A percentile compares a stretch with the other conserved stretches of the same genome.
These are phyloP conservation scores for Canariomyces notabilis DNA, from an alignment of 2,329 filamentous ascomycete species.

Conservation along the genomic window DNA sequence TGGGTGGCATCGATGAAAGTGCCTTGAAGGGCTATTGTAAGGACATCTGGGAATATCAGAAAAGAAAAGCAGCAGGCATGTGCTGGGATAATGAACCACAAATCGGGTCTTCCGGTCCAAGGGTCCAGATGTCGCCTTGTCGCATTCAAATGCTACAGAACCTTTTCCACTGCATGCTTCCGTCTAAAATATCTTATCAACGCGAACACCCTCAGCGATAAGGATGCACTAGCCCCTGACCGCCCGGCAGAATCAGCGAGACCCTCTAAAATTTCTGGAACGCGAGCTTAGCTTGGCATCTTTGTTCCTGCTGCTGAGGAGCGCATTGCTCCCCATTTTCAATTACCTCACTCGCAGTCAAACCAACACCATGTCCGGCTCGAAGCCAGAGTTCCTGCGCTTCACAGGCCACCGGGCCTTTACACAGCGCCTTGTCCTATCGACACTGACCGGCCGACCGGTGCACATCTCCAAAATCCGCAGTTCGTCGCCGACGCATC, in stretches of 20 bases:
- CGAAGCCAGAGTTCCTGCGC: slow-evolving; percentile 54
- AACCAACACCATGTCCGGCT: slow-evolving; percentile 37
- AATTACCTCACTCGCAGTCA: slow-evolving; percentile 1
- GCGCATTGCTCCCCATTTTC: neutral
- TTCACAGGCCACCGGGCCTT: slow-evolving; percentile 84
- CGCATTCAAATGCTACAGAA: neutral
- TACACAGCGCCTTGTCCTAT: slow-evolving; percentile 76
- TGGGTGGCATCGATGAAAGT: slow-evolving; percentile 23
- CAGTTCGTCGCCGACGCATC: slow-evolving; percentile 74
- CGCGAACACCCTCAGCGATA: slow-evolving; percentile 18
- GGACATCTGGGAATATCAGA: neutral
- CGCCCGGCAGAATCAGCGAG: slow-evolving; percentile 25
- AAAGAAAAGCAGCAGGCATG: neutral
- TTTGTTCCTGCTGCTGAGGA: too few species aligned
- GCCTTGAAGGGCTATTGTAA: neutral
- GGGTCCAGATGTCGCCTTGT: neutral
- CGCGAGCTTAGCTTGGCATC: too few species aligned
- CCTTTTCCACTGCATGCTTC: slow-evolving; percentile 14
- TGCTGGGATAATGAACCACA: neutral
- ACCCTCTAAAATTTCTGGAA: slow-evolving; percentile 28
- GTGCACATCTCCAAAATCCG: slow-evolving; percentile 94
- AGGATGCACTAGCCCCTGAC: slow-evolving; percentile 13
- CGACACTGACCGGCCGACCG: slow-evolving; percentile 84
- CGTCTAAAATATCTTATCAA: slow-evolving; percentile 21
- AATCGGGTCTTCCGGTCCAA: neutral